These are phyloP conservation scores for Mortierella sp. DNA, from an alignment of 371 early-diverging fungal species.

Conservation along the genomic window DNA sequence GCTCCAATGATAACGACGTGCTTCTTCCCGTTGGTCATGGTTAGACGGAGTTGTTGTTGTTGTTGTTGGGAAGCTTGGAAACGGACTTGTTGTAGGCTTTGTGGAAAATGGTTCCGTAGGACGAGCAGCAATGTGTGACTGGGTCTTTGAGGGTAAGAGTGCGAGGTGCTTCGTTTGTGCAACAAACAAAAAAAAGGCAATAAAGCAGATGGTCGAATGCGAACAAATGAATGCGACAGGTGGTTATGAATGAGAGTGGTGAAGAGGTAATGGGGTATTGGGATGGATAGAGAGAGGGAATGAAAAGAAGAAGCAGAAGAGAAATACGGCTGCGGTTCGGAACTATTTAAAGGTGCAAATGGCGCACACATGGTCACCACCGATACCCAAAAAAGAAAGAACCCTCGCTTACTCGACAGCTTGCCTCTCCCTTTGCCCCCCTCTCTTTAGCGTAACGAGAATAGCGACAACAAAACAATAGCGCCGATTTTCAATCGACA, in stretches of 20 bases:
- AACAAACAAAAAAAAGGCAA: slow-evolving; percentile 8
- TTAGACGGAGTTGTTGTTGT: background rate
- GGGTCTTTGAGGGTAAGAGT: background rate
- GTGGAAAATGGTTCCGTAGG: background rate
- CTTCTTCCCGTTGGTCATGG: slow-evolving; percentile 34
- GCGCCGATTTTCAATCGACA: background rate
- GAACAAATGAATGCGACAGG: background rate
- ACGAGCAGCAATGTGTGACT: background rate
- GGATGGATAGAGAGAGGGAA: background rate
- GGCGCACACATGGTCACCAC: background rate
- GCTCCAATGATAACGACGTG: slow-evolving; percentile 56
- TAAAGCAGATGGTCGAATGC: background rate
- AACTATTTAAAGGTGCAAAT: background rate
- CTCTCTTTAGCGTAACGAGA: background rate
- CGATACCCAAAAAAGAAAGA: background rate
- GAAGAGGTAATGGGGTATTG: background rate
- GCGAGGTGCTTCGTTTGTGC: background rate
- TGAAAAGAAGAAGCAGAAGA: background rate
- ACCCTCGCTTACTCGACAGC: background rate
- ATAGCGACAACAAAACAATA: background rate
- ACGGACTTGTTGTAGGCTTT: background rate
- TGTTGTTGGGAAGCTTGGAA: background rate
- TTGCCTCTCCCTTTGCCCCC: background rate
- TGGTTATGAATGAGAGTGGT: background rate
- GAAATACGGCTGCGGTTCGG: background rate